Evolutionary conservation across 2,329 filamentous ascomycete species (phyloP).

Genomic region (Colletotrichum orchidophilum): DNA sequence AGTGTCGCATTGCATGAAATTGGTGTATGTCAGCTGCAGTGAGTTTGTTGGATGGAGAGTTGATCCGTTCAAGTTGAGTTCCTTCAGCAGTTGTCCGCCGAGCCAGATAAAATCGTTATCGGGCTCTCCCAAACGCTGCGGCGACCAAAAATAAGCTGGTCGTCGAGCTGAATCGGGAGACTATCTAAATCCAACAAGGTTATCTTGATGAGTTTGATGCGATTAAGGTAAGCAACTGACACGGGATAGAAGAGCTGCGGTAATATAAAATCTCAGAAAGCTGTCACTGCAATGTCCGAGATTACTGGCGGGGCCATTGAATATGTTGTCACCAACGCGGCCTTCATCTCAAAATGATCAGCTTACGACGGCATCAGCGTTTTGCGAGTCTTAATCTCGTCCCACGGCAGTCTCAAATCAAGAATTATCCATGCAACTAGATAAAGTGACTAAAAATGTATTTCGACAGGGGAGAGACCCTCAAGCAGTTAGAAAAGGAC

Average conservation of each 20-base stretch:
- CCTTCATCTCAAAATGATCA: background rate
- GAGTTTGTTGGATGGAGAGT: too few relatives aligned
- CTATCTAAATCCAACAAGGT: constrained; percentile 52
- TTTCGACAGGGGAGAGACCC: background rate
- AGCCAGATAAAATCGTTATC: constrained; percentile 51
- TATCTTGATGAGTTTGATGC: constrained; percentile 52
- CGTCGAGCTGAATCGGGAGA: constrained; percentile 49
- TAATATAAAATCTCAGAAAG: background rate
- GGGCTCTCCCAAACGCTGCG: constrained; percentile 57
- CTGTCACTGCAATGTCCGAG: background rate
- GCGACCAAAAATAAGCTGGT: constrained; percentile 53
- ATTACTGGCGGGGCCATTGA: background rate
- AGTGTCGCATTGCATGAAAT: background rate
- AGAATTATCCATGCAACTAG: background rate
- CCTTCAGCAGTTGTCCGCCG: constrained; percentile 48
- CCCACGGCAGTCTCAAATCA: background rate
- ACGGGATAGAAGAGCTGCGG: too few relatives aligned
- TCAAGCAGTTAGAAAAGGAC: constrained; percentile 2
- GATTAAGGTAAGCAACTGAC: constrained; percentile 43
- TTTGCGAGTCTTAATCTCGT: background rate
- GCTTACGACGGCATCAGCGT: background rate
- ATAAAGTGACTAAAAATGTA: background rate
- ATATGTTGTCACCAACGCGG: background rate
- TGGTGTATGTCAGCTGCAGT: too few relatives aligned
- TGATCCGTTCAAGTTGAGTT: background rate